Percentiles rank a stretch among this genome's conserved stretches.
These are phyloP conservation scores for Calonectria ilicicola DNA, from an alignment of 2,329 filamentous ascomycete genomes.

Conservation along the genomic window DNA sequence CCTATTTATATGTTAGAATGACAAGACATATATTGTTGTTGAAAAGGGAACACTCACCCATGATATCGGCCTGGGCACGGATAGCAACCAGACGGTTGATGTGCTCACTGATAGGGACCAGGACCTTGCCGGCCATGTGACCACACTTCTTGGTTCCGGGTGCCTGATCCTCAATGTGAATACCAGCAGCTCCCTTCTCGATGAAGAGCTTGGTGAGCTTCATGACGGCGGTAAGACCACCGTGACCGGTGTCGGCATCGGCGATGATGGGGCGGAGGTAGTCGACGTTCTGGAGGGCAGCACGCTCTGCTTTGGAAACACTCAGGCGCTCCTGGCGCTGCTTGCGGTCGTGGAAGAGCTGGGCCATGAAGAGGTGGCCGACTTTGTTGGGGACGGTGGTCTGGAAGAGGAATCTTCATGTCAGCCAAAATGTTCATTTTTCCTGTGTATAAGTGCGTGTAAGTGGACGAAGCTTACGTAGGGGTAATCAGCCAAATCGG, in stretches of 20 bases:
- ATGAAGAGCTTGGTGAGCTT: conserved; percentile 98
- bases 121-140: conserved; percentile 98
- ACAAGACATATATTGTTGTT: neutral
- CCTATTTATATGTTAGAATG: conserved; percentile 55
- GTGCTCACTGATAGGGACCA: conserved; percentile 97
- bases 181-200: conserved; percentile 95
- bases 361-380: conserved; percentile 95
- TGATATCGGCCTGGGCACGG: conserved; percentile 97
- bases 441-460: neutral
- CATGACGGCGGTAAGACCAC: conserved; percentile 98
- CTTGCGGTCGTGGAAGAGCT: conserved; percentile 99
- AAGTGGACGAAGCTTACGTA: conserved; percentile 69
- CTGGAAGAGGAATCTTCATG: conserved; percentile 63
- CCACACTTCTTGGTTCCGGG: conserved; percentile 99
- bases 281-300: conserved; percentile 83
- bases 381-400: conserved; percentile 99
- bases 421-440: conserved; percentile 17
- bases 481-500: conserved; percentile 97
- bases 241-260: conserved; percentile 97
- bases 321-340: conserved; percentile 94
- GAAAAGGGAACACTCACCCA: conserved; percentile 70
- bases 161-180: conserved; percentile 98
- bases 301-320: conserved; percentile 78
- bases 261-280: conserved; percentile 96
- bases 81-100: conserved; percentile 98